Base-by-base conservation (phyloP, 345 rosid species). In the Nephelium lappaceum region DNA sequence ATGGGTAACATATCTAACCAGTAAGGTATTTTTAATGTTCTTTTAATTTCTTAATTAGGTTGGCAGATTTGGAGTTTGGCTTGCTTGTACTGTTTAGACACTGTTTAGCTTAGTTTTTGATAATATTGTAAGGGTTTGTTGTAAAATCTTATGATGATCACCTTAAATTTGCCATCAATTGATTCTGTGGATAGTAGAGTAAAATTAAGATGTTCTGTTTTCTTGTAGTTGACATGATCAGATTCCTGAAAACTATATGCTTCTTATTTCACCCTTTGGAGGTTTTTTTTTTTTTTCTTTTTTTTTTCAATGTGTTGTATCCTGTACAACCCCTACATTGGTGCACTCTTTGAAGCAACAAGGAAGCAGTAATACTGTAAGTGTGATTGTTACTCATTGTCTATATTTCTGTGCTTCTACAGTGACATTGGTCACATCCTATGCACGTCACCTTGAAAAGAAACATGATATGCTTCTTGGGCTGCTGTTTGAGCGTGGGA, bases 401-500 rank as follows among this genome's bases (percentile, higher is more conserved):
- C 27, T 36, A 5, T 45, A 23, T 41, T 16, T 76, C 45, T 70
- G 19, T 77, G 71, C 45, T 75, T 67, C 55, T 86, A 69, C 93
- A 96, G 99, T 84, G 97, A 93, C n/a, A 81, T 15, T 73, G 76
- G 98, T 96, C 79, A 88, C 89, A 64, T 89, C 98, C 25, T 96
- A 96, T 80, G 97, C 91, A 3, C 84, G 81, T 71, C 98, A 96
- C 84, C 98, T 96, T 47, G 99, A 93, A 82, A 84, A 86, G 86
- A 94, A 89, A 79, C 99, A 96, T 84, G 98, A 96, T 79, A 88
- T 87, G 91, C 95, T 96, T 80, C 98, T 96, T 69, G 97, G 88
- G 27, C 76, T 87, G 90, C 85, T 94, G 73, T 96, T 94, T 83
- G 90, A 89, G 64, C 86, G 68, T 74, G 97, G 95, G 76, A 89